Evolutionary conservation across 768 basidiomycete species (phyloP).

Genomic region (Tephrocybe sp.): DNA sequence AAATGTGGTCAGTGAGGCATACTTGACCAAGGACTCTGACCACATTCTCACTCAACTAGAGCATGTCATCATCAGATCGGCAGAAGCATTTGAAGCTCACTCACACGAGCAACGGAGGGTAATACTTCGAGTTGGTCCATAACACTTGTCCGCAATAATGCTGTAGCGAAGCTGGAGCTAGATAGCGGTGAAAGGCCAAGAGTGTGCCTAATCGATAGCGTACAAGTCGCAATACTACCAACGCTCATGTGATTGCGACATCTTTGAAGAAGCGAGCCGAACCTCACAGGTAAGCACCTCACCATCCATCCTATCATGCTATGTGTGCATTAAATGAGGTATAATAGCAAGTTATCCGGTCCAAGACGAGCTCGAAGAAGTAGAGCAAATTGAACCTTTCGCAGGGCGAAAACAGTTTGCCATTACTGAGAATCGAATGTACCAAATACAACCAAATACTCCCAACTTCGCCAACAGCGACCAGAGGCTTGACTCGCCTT

Average conservation of each 20-base stretch:
- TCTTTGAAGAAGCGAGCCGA: conserved; percentile 1
- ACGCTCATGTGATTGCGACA: conserved; percentile 18
- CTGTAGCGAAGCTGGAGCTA: not conserved
- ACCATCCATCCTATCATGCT: not conserved
- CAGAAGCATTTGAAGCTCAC: conserved; percentile 9
- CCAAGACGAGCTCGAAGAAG: too few relatives aligned
- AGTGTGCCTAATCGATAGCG: not conserved
- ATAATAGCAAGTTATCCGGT: too few relatives aligned
- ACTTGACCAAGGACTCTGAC: conserved; percentile 79
- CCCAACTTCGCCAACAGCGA: conserved; percentile 10
- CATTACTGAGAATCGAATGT: not conserved
- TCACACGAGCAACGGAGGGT: conserved; percentile 54
- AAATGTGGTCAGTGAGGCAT: conserved; percentile 11
- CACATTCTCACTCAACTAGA: conserved; percentile 67
- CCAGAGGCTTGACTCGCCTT: conserved; percentile 33
- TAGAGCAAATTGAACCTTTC: too few relatives aligned
- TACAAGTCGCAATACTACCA: not conserved
- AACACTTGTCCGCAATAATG: not conserved
- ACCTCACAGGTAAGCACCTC: not conserved
- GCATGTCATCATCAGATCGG: conserved; percentile 1
- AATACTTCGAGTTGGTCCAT: conserved; percentile 57
- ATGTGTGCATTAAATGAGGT: not conserved
- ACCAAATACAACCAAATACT: conserved; percentile 22
- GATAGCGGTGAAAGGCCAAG: not conserved
- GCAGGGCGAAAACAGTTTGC: not conserved